Base-by-base conservation (phyloP, 2,329 filamentous ascomycete species). In the Colletotrichum echinochloae region DNA sequence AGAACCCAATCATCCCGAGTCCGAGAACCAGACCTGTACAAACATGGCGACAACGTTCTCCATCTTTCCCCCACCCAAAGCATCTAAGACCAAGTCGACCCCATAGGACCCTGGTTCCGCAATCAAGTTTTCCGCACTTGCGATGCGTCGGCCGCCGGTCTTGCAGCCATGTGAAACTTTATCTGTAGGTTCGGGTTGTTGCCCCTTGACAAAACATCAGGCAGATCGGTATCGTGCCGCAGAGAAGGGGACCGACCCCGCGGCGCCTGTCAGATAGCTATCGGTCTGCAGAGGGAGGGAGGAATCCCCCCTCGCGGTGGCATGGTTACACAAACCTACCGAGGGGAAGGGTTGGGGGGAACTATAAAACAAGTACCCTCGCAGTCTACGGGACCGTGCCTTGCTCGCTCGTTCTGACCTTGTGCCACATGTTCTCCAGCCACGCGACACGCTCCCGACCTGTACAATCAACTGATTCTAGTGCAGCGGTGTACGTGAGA, bases 281-380 rank as follows among this genome's bases (percentile, higher is more conserved):
- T 20, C 23, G 16, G 48, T 41, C 14, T 20, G 55, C 20, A 49
- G 33, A 16, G 5, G 49, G 46, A 41, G 20, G 49, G 46, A 41
- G 20, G 23, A 28, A 23, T 23, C 28, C 14, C 41, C 67, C 54
- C 23, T 28, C 23, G 23, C n/a, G n/a, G 23, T 9, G 28, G 63
- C 33, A 33, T 18, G 52, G 18, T 26, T 37, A n/a, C 14, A n/a
- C 14, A n/a, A 23, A 11, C 55, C 9, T 26, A 37, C 56, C 18
- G 37, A 28, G 35, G 14, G 30, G 5, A 7, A 59, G 14, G 20
- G 26, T 23, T 41, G 14, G 5, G 33, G 26, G 23, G 16, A 46
- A n/a, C n/a, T 66, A 70, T 61, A 70, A 39, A 61, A 49, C 12
- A 55, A 23, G 39, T 37, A 37, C 23, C 44, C 14, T 30, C 14